phyloP scores from a whole-genome alignment of 441 rosid species.

The Eutrema salsugineum region DNA sequence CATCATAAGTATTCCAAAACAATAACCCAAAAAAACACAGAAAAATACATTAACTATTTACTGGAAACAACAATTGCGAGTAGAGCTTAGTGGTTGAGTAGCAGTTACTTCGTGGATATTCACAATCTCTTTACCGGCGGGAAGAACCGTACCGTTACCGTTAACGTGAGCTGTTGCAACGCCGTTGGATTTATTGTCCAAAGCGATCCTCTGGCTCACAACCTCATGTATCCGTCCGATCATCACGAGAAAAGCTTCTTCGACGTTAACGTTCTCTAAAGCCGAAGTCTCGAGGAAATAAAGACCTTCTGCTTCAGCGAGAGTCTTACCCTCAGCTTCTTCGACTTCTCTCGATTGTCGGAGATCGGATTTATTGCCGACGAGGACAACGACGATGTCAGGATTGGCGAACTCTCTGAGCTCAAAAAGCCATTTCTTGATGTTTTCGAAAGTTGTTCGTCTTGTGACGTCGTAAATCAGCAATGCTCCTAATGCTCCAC shows the following conservation, averaged over 20 bases:
- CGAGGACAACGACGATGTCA: conserved; percentile 23
- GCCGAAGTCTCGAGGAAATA: conserved; percentile 56
- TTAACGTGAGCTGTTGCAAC: not conserved
- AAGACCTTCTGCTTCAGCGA: conserved; percentile 30
- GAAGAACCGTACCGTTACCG: conserved; percentile 15
- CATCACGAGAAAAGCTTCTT: conserved; percentile 27
- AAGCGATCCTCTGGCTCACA: conserved; percentile 43
- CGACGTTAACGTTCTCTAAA: conserved; percentile 29
- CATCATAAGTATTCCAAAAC: not conserved
- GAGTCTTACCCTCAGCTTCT: conserved; percentile 51
- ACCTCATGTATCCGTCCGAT: conserved; percentile 52
- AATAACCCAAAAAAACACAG: not conserved
- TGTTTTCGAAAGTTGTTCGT: conserved; percentile 46
- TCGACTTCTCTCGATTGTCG: conserved; percentile 26
- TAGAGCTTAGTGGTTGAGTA: conserved; percentile 24
- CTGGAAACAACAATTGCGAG: conserved; percentile 21
- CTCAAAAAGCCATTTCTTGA: conserved; percentile 45
- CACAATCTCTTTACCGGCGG: conserved; percentile 31
- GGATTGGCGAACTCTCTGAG: conserved; percentile 45
- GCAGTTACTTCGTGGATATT: conserved; percentile 24
- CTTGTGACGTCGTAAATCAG: conserved; percentile 81
- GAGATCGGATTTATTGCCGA: conserved; percentile 32
- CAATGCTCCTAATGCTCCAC: conserved; percentile 87
- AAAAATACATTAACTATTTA: not conserved
- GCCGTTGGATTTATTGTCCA: conserved; percentile 35